These are phyloP conservation scores for Trichoderma harzianum DNA, from an alignment of 2,329 filamentous ascomycete species.

Conservation along the genomic window DNA sequence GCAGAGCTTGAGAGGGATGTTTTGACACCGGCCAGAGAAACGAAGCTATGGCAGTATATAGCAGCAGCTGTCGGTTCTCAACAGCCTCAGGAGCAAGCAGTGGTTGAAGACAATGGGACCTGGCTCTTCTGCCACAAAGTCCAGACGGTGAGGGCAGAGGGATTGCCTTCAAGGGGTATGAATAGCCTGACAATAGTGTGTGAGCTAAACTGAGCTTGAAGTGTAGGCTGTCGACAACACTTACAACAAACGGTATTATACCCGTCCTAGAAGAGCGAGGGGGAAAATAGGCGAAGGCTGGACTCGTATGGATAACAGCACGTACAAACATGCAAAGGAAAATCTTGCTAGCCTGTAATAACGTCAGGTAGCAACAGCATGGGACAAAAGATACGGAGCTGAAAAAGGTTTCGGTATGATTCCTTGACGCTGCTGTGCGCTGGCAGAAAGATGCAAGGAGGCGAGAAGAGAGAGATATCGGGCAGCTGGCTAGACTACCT, in stretches of 20 bases:
- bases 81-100: background rate
- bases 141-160: background rate
- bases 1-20: background rate
- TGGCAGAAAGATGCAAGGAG: conserved; percentile 8
- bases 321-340: background rate
- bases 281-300: background rate
- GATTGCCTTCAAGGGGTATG: background rate
- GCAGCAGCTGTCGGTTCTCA: background rate
- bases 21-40: background rate
- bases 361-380: background rate
- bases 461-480: background rate
- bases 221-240: background rate
- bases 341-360: background rate
- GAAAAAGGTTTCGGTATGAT: background rate
- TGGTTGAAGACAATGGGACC: background rate
- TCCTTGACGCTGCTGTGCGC: background rate
- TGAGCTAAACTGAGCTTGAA: background rate
- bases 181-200: background rate
- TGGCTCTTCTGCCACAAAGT: background rate
- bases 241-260: background rate
- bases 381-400: background rate
- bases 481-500: background rate
- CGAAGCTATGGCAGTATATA: background rate
- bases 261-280: background rate
- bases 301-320: background rate